Conservation (phyloP, 2,329 filamentous ascomycete genomes). For the Botrytis porri region DNA sequence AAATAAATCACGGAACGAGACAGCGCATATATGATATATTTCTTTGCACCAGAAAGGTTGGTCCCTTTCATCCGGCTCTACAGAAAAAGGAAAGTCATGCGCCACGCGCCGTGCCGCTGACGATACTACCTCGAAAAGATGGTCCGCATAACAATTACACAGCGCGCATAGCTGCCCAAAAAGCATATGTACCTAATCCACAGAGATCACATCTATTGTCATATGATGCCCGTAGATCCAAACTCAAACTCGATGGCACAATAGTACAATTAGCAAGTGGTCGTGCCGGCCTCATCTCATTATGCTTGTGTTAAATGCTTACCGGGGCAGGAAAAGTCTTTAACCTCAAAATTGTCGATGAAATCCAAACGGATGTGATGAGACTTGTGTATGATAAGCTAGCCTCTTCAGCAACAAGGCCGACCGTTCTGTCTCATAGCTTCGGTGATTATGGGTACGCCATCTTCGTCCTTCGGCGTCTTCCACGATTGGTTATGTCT, state of each 20-base stretch:
- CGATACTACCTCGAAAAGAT: constrained; percentile 26
- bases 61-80: constrained; percentile 19
- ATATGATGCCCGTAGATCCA: constrained; percentile 16
- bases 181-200: constrained; percentile 32
- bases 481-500: constrained; percentile 16
- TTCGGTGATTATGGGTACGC: constrained; percentile 18
- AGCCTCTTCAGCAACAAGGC: not conserved
- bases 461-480: constrained; percentile 8
- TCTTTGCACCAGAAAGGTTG: not conserved
- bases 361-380: constrained; percentile 16
- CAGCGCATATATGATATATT: constrained; percentile 7
- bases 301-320: constrained; percentile 5
- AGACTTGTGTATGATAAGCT: constrained; percentile 3
- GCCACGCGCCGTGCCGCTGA: constrained; percentile 30
- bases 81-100: constrained; percentile 24
- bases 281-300: not conserved
- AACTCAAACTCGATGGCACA: constrained; percentile 10
- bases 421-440: constrained; percentile 12
- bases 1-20: not conserved
- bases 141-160: constrained; percentile 23
- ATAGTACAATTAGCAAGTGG: not conserved
- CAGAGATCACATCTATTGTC: constrained; percentile 20
- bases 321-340: constrained; percentile 1
- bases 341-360: constrained; percentile 7
- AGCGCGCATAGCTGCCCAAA: constrained; percentile 35